Evolutionary conservation across 768 basidiomycete genomes (phyloP), one percentile per base, ranked within the genome.

Genomic region (Boletus rubescentipes): DNA sequence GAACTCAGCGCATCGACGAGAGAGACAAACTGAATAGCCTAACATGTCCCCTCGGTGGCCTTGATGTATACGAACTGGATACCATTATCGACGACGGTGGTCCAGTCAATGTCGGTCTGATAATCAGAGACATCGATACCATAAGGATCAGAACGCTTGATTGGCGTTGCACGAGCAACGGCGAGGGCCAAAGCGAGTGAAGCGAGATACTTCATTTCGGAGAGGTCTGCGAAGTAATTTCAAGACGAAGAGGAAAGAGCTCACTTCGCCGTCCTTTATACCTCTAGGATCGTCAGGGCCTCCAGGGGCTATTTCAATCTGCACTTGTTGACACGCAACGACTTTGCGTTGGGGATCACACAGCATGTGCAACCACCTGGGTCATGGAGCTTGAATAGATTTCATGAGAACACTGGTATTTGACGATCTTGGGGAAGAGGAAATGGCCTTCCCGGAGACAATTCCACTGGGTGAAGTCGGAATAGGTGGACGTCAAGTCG

Each of bases 1-100:
- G 31, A 16, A 31, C 15, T 60, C 15, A 56, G 46, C 26, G 36
- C 9, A 37, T 2, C 6, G 31, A 42, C 39, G 11, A 34, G n/a
- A 52, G 9, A 44, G 15, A 32, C 0, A 44, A 46, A 35, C 6
- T 7, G 20, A 31, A 51, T 44, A 9, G 61, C 72, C 51, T 46
- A 37, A 83, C 82, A 62, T n/a, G 75, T 83, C 9, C 79, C 79
- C 64, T 87, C 84, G 3, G 85, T 87, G 9, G 84, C 85, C 64
- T 86, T 87, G 77, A 87, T 85, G 62, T 77, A 86, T 3, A 71
- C 81, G 59, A 84, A 87, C 14, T 72, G 55, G 30, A 84, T 66
- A 8, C 82, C 84, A 51, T 80, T 79, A 12, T 74, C 65, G 53
- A 72, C 76, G 55, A 84, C 79, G 2, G 75, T 73, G 41, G 63